Conservation (phyloP, 768 basidiomycete genomes). For the Piloderma croceum region DNA sequence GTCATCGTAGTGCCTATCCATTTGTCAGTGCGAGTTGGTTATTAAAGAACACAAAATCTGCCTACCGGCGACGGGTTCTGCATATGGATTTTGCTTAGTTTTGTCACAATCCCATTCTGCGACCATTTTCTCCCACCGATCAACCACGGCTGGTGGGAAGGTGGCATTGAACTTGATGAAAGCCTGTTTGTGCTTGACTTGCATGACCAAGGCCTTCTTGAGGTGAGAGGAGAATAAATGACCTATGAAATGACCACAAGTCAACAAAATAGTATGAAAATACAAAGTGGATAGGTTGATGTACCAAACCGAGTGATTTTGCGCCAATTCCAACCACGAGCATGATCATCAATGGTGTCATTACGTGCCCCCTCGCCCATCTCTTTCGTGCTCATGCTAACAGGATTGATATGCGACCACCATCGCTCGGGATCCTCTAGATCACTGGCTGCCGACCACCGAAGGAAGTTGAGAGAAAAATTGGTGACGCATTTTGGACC, state of each 20-base stretch:
- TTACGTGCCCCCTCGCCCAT: not conserved
- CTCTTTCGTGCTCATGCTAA: not conserved
- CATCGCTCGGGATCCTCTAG: not conserved
- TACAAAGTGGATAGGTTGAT: not conserved
- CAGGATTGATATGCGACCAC: not conserved
- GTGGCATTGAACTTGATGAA: too few relatives aligned
- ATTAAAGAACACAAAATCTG: too few relatives aligned
- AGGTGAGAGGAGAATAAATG: too few relatives aligned
- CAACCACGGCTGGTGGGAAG: too few relatives aligned
- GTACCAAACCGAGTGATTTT: constrained; percentile 20
- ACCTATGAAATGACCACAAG: too few relatives aligned
- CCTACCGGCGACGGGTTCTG: too few relatives aligned
- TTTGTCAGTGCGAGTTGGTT: too few relatives aligned
- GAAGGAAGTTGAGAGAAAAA: not conserved
- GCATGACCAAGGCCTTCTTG: too few relatives aligned
- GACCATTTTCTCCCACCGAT: constrained; percentile 14
- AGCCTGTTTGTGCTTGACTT: too few relatives aligned
- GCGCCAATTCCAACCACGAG: constrained; percentile 22
- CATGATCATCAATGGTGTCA: constrained; percentile 1
- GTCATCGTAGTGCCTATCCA: too few relatives aligned
- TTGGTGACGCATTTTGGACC: not conserved
- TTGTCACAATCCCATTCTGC: constrained; percentile 9
- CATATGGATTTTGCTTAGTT: not conserved
- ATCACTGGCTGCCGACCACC: not conserved
- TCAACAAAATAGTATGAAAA: not conserved